Conservation (phyloP, 306 rosid species). For the Bauhinia variegata region DNA sequence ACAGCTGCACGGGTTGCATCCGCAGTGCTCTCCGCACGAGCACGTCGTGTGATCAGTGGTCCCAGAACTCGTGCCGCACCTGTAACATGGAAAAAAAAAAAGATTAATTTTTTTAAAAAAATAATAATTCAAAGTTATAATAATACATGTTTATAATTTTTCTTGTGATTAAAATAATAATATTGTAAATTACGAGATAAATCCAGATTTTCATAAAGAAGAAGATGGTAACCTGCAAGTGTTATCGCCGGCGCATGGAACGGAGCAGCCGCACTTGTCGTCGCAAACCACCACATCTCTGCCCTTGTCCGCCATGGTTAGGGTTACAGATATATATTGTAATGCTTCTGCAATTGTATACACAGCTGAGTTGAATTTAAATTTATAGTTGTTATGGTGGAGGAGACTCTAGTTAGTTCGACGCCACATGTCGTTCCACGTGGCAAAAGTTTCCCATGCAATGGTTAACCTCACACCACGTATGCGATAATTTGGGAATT, state of each 20-base stretch:
- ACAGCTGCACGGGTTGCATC: constrained; percentile 80
- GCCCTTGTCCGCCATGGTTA: constrained; percentile 36
- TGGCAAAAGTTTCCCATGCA: constrained; percentile 29
- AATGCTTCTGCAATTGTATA: neutral
- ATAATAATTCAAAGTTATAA: neutral
- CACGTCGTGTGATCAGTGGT: constrained; percentile 47
- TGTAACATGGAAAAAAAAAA: too few species aligned
- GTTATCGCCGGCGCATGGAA: constrained; percentile 48
- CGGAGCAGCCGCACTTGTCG: constrained; percentile 47
- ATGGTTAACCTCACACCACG: constrained; percentile 9
- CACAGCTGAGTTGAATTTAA: too few species aligned
- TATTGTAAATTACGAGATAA: too few species aligned
- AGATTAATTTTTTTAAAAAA: neutral
- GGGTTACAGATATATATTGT: too few species aligned
- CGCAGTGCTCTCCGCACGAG: constrained; percentile 81
- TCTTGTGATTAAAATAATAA: too few species aligned
- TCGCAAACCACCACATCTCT: constrained; percentile 27
- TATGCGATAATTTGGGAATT: constrained; percentile 22
- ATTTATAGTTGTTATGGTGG: too few species aligned
- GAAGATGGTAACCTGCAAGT: constrained; percentile 44
- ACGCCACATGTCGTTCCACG: constrained; percentile 26
- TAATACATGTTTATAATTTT: too few species aligned
- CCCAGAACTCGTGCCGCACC: neutral
- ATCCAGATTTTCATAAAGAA: too few species aligned
- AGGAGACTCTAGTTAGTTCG: neutral